Evolutionary conservation across 495 filamentous ascomycete species (phyloP), one percentile per base, ranked within the genome.

Genomic region (Penicillium soppii): DNA sequence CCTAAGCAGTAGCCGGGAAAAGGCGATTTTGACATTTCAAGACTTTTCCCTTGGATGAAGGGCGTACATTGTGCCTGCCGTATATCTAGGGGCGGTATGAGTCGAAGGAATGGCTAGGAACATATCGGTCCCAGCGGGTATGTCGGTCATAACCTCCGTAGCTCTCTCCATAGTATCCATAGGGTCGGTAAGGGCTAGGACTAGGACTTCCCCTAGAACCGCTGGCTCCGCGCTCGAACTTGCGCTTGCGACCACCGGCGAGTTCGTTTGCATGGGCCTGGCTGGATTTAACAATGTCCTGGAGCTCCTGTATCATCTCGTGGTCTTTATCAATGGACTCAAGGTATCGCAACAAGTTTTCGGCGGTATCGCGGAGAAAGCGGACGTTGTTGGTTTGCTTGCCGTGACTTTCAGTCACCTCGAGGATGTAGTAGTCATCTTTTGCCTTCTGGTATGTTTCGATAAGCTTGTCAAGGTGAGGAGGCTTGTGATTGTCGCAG

Each of bases 281-380:
- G 19, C 70, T 66, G 25, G 59, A 32, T 10, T 49, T 43, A 6
- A 73, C 64, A 10, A 60, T 55, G 5, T 61, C 44, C 15, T 66
- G 32, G 16, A 79, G 44, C 35, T 79, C 72, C 0, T 59, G 40
- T 16, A 76, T 41, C 35, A 66, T 42, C 15, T 39, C 41, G 35
- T 68, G 53, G 3, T 61, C 39, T 1, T 44, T 32, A 27, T 58
- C 57, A 22, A 70, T 58, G 1, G 46, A n/a, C 13, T 54, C 47
- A 17, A 78, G 56, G 36, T 75, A 72, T 3, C 47, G 59, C 9
- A 76, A 50, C 0, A 67, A 57, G 50, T 79, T 79, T 45, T 78
- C 76, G 3, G 71, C 70, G 7, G 72, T 77, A 52, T 80, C 76
- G 3, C 75, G 74, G 16, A 80, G 68, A 41, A 77, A 80, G 7